Base-by-base conservation (phyloP, 352 stramenopile species). In the Phytophthora citrophthora region DNA sequence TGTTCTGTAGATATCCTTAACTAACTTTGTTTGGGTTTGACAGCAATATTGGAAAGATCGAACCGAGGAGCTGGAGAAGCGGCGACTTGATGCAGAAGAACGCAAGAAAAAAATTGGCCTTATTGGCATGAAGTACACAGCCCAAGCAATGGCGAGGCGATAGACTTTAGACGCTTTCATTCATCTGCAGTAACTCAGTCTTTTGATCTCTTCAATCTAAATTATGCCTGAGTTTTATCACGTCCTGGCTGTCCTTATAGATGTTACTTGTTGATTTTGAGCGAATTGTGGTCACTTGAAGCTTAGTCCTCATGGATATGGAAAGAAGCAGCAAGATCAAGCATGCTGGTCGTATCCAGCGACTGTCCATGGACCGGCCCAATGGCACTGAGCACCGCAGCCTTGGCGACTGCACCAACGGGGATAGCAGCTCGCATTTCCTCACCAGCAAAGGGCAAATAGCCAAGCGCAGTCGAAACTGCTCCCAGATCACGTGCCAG, bases 361-460 rank as follows among this genome's bases (percentile, higher is more conserved):
- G 75, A 79, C 44, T 74, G 65, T 32, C 73, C 71, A 26, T 77
- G 72, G 6, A 90, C 83, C 2, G 83, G 66, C 5, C 85, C 85
- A 48, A 95, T 92, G 0, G 87, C 87, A 64, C 87, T 89, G 20
- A 95, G 80, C 44, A 95, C 84, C 2, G 87, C 87, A n/a, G 87
- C 83, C 57, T 94, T 95, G 10, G 87, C 81, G 12, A 95, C 85
- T 0, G 80, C 77, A 34, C 51, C 68, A 23, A 95, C 87, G 13
- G 85, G 79, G 39, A 93, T 77, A 3, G 85, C 77, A 12, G 85
- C 77, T 46, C 65, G 64, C 67, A 95, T 82, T 50, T 93, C 85
- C 11, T 83, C 77, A 0, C 88, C 88, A 54, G 92, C 44, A 45
- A 93, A 82, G 9, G 88, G 88, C 23, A 93, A 56, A 41, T 76